A percentile compares a stretch with the other conserved stretches of the same genome.
These are phyloP conservation scores for Leccinum pachyderme DNA, from an alignment of 1,284 basidiomycete genomes.

Conservation along the genomic window DNA sequence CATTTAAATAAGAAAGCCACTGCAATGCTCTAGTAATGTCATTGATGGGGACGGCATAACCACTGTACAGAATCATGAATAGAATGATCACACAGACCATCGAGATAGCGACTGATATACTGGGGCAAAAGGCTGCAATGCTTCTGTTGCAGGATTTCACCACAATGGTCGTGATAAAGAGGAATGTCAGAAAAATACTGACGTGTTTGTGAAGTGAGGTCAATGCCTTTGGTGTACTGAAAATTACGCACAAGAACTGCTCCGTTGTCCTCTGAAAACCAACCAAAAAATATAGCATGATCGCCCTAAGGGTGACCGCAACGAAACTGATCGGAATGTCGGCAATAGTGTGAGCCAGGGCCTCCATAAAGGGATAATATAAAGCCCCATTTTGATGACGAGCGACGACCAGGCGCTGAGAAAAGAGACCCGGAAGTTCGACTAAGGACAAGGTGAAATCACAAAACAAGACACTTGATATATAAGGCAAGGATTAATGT, in stretches of 20 bases:
- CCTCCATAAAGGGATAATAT: conserved; percentile 52
- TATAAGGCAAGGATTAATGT: conserved; percentile 17
- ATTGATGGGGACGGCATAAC: conserved; percentile 16
- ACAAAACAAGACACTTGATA: conserved; percentile 28
- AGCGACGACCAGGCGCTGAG: conserved; percentile 55
- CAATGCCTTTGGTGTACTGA: background rate
- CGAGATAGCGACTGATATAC: conserved; percentile 52
- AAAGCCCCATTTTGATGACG: conserved; percentile 49
- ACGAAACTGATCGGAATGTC: conserved; percentile 54
- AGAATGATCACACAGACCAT: conserved; percentile 53
- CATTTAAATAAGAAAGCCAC: conserved; percentile 65
- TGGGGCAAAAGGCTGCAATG: conserved; percentile 50
- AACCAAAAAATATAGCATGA: conserved; percentile 57
- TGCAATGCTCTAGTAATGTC: conserved; percentile 49
- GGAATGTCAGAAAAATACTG: conserved; percentile 52
- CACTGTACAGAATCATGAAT: conserved; percentile 46
- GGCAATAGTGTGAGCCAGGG: conserved; percentile 57
- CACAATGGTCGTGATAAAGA: conserved; percentile 46
- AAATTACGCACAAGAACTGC: conserved; percentile 40
- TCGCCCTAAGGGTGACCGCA: conserved; percentile 42
- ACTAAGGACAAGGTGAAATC: conserved; percentile 14
- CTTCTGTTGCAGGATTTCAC: conserved; percentile 63
- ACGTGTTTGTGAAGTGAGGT: conserved; percentile 8
- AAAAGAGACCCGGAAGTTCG: conserved; percentile 44
- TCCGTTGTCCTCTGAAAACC: conserved; percentile 40